A percentile compares a stretch with the other conserved stretches of the same genome.
phyloP scores from a whole-genome alignment of 2,329 filamentous ascomycete genomes.

The Chaetomiaceae sp. region DNA sequence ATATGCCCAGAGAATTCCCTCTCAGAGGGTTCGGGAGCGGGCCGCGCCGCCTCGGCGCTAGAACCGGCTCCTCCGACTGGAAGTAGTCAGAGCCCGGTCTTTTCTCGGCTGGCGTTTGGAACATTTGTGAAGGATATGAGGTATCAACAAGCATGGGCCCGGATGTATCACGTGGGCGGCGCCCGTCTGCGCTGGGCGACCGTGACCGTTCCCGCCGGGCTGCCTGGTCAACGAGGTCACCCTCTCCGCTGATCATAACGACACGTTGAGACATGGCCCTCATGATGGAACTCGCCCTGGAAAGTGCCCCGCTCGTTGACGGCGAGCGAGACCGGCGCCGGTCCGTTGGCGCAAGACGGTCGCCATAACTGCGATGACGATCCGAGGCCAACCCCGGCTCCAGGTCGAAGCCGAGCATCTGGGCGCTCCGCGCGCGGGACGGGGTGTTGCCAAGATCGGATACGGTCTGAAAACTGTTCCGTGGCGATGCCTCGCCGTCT shows the following conservation, averaged over 20 bases:
- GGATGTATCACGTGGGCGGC: slow-evolving; percentile 47
- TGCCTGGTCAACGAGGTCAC: slow-evolving; percentile 72
- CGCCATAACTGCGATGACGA: slow-evolving; percentile 54
- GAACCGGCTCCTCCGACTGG: slow-evolving; percentile 31
- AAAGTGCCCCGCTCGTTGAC: slow-evolving; percentile 60
- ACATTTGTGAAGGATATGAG: slow-evolving; percentile 49
- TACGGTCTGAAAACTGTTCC: slow-evolving; percentile 56
- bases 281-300: slow-evolving; percentile 69
- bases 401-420: slow-evolving; percentile 51
- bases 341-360: slow-evolving; percentile 49
- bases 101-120: slow-evolving; percentile 43
- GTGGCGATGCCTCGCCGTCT: slow-evolving; percentile 38
- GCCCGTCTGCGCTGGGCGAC: slow-evolving; percentile 49
- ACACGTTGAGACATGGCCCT: slow-evolving; percentile 93
- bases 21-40: slow-evolving; percentile 70
- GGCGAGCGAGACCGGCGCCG: slow-evolving; percentile 56
- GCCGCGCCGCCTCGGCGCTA: slow-evolving; percentile 30
- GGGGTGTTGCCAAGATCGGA: slow-evolving; percentile 54
- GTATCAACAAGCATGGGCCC: slow-evolving; percentile 43
- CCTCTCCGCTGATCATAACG: slow-evolving; percentile 93
- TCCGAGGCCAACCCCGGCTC: slow-evolving; percentile 54
- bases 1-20: slow-evolving; percentile 81
- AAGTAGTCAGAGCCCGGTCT: slow-evolving; percentile 31
- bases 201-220: slow-evolving; percentile 58
- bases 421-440: slow-evolving; percentile 44